phyloP scores from a whole-genome alignment of 2,329 filamentous ascomycete genomes.

The Nemania abortiva region DNA sequence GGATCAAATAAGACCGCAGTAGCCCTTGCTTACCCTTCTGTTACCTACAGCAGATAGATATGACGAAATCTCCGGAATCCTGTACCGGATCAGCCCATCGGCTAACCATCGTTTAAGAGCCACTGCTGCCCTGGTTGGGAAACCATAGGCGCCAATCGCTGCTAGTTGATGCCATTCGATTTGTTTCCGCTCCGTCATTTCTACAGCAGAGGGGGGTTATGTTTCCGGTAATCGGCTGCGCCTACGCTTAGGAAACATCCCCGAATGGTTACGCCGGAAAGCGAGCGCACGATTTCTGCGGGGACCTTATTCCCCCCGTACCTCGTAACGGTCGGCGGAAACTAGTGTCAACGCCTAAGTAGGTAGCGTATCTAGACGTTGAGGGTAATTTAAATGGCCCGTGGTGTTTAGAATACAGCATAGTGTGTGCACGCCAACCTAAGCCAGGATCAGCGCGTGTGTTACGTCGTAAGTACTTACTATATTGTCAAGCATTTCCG shows the following conservation, averaged over 20 bases:
- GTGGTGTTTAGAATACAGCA: not conserved
- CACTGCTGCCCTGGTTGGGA: conserved; percentile 27
- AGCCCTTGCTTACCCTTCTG: conserved; percentile 35
- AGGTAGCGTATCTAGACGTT: not conserved
- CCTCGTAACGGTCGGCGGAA: conserved; percentile 31
- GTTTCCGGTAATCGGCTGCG: conserved; percentile 38
- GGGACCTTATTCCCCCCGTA: conserved; percentile 18
- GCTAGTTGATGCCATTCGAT: conserved; percentile 25
- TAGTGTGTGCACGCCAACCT: not conserved
- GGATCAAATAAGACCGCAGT: conserved; percentile 16
- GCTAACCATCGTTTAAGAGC: conserved; percentile 28
- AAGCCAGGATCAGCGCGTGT: conserved; percentile 6
- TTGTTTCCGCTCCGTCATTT: conserved; percentile 16
- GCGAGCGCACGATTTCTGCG: conserved; percentile 33
- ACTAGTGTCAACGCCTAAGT: not conserved
- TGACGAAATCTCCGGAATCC: conserved; percentile 48
- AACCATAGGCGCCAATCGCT: conserved; percentile 24
- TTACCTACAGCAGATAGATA: conserved; percentile 25
- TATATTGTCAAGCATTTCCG: not conserved
- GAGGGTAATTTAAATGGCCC: conserved; percentile 14
- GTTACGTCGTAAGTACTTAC: not conserved
- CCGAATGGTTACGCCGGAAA: conserved; percentile 38
- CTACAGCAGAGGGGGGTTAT: conserved; percentile 12
- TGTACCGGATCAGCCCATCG: conserved; percentile 46
- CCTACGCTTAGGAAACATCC: conserved; percentile 23